A percentile compares a stretch with the other conserved stretches of the same genome.
Conservation (phyloP, 2,329 filamentous ascomycete genomes). For the Penicillium frequentans region DNA sequence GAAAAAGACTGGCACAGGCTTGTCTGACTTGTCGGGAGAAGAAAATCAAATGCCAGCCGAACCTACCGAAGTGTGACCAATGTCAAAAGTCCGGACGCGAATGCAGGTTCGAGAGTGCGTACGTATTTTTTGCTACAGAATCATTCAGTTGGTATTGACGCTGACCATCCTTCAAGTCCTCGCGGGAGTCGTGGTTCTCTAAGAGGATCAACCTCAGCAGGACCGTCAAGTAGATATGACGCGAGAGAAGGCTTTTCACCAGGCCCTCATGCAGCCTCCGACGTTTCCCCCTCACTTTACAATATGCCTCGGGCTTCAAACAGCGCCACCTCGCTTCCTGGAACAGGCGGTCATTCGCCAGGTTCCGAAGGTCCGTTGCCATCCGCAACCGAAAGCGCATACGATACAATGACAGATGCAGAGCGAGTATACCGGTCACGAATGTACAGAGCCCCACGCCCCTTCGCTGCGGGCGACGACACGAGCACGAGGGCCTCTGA, state of each 20-base stretch:
- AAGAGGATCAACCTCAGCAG: conserved; percentile 23
- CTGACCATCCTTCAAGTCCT: conserved; percentile 26
- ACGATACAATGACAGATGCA: conserved; percentile 27
- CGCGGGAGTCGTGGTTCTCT: conserved; percentile 34
- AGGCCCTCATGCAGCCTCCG: conserved; percentile 17
- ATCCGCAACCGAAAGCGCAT: conserved; percentile 24
- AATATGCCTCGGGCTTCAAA: conserved; percentile 30
- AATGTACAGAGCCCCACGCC: conserved; percentile 16
- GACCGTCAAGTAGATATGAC: conserved; percentile 21
- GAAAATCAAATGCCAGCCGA: conserved; percentile 96
- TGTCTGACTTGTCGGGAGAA: conserved; percentile 92
- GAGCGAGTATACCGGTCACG: conserved; percentile 26
- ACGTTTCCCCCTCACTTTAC: conserved; percentile 28
- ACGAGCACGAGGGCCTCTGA: conserved; percentile 7
- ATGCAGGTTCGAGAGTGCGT: conserved; percentile 86
- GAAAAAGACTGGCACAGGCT: conserved; percentile 88
- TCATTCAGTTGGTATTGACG: background rate
- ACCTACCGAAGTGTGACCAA: conserved; percentile 81
- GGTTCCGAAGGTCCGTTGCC: conserved; percentile 30
- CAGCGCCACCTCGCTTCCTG: conserved; percentile 32
- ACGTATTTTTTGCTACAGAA: conserved; percentile 45
- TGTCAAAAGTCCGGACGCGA: conserved; percentile 87
- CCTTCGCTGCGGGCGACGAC: conserved; percentile 18
- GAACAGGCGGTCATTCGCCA: conserved; percentile 32
- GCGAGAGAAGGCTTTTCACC: conserved; percentile 20